These are phyloP conservation scores for Chrysoporthe cubensis DNA, from an alignment of 2,329 filamentous ascomycete genomes.

Conservation along the genomic window DNA sequence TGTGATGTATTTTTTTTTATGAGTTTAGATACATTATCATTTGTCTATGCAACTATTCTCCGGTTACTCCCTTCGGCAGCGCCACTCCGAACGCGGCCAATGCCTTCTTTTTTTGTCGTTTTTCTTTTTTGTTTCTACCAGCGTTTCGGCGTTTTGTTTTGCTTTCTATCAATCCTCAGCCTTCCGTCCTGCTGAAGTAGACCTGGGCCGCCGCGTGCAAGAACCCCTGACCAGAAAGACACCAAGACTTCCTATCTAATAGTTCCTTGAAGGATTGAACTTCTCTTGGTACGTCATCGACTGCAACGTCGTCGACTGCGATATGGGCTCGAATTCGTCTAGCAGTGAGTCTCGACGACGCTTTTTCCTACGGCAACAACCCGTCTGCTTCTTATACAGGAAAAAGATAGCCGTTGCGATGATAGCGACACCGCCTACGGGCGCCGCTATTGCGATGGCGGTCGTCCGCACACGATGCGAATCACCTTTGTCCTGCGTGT, in stretches of 20 bases:
- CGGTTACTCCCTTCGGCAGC: neutral
- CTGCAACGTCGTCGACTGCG: slow-evolving; percentile 3
- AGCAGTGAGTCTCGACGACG: slow-evolving; percentile 10
- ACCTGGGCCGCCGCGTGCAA: neutral
- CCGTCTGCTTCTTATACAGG: slow-evolving; percentile 25
- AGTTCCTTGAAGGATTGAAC: slow-evolving; percentile 26
- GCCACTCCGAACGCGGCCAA: neutral
- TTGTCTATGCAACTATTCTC: neutral
- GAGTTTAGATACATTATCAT: neutral
- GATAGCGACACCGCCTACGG: slow-evolving; percentile 22
- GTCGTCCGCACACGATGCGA: slow-evolving; percentile 16
- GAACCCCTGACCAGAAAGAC: neutral
- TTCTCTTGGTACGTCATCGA: slow-evolving; percentile 19
- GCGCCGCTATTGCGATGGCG: slow-evolving; percentile 25
- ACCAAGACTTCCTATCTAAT: slow-evolving; percentile 2
- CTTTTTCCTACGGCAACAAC: slow-evolving; percentile 21
- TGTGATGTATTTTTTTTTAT: neutral
- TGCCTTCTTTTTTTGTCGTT: neutral
- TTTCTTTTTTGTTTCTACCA: neutral
- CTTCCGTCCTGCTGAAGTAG: neutral
- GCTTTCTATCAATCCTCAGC: neutral
- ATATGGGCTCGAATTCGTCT: slow-evolving; percentile 20
- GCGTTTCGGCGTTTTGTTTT: neutral
- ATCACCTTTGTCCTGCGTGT: neutral
- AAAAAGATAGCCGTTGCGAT: slow-evolving; percentile 13